phyloP scores from a whole-genome alignment of 805 yeast genomes.

The Myxozyma lipomycoides region DNA sequence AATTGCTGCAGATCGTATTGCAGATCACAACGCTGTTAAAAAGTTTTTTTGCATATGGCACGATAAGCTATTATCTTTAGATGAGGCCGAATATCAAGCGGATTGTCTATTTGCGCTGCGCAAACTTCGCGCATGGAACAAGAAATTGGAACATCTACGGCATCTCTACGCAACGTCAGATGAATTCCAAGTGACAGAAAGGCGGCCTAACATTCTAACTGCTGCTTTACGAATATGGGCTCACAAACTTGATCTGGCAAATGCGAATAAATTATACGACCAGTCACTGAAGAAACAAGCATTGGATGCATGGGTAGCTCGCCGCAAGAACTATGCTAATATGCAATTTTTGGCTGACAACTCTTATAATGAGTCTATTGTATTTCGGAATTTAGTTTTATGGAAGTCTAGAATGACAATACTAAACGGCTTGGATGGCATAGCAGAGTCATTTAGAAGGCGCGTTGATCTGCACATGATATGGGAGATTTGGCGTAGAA shows the following conservation, averaged over 20 bases:
- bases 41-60: not conserved
- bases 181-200: not conserved
- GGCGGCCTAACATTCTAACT: not conserved
- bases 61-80: not conserved
- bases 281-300: not conserved
- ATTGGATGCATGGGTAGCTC: slow-evolving; percentile 6
- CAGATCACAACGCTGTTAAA: not conserved
- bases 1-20: not conserved
- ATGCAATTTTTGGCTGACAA: slow-evolving; percentile 7
- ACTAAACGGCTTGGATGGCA: not conserved
- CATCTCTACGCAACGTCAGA: not conserved
- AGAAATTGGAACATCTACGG: not conserved
- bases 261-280: slow-evolving; percentile 6
- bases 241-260: not conserved
- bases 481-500: slow-evolving; percentile 12
- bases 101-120: not conserved
- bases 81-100: not conserved
- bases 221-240: slow-evolving; percentile 4
- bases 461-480: slow-evolving; percentile 6
- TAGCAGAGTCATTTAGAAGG: slow-evolving; percentile 14
- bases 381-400: not conserved
- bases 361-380: not conserved
- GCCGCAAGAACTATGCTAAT: slow-evolving; percentile 1
- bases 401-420: slow-evolving; percentile 2
- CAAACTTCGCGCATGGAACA: not conserved